These are phyloP conservation scores for Diaporthe citri DNA, from an alignment of 2,329 filamentous ascomycete genomes.

Conservation along the genomic window DNA sequence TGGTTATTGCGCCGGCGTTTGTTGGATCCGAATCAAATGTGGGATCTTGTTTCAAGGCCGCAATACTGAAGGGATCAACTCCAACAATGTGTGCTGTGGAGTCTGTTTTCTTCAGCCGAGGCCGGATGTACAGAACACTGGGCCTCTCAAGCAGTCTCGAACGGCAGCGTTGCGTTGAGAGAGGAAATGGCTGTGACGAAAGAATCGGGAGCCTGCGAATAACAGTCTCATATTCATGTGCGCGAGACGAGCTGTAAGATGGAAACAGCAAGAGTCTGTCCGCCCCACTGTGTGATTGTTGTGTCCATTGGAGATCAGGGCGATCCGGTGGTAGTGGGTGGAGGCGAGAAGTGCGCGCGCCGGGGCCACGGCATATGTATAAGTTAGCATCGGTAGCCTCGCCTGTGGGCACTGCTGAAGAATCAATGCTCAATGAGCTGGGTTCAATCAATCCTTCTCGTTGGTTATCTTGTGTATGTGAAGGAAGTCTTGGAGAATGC, in stretches of 20 bases:
- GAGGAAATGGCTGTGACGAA: background rate
- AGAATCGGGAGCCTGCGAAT: background rate
- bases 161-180: background rate
- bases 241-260: background rate
- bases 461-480: background rate
- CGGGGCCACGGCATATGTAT: constrained; percentile 16
- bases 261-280: background rate
- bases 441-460: background rate
- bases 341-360: constrained; percentile 21
- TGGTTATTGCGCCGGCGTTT: constrained; percentile 16
- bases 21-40: constrained; percentile 3
- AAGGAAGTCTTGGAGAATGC: background rate
- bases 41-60: constrained; percentile 15
- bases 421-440: constrained; percentile 6
- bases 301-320: background rate
- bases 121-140: background rate
- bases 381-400: background rate
- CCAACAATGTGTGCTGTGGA: background rate
- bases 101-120: background rate
- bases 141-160: background rate
- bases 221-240: constrained; percentile 3
- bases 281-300: background rate
- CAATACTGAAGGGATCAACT: background rate
- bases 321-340: background rate
- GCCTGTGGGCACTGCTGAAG: background rate